Conservation (phyloP, 2,329 filamentous ascomycete species). For the Aspergillus puulaauensis region DNA sequence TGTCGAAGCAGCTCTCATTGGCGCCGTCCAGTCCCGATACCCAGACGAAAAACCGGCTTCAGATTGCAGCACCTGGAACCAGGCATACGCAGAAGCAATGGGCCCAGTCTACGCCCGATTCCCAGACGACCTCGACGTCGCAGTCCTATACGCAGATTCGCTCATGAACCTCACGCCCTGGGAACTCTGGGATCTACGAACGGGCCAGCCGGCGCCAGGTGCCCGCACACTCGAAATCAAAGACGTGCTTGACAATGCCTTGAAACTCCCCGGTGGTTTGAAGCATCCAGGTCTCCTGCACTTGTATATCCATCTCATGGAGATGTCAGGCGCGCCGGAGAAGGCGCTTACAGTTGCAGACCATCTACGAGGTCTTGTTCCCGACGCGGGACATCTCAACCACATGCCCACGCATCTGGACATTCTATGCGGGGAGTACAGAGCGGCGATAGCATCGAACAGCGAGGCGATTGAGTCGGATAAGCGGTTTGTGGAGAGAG, state of each 20-base stretch:
- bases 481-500: constrained; percentile 60
- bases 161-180: constrained; percentile 67
- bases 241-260: constrained; percentile 56
- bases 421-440: constrained; percentile 70
- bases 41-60: constrained; percentile 51
- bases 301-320: constrained; percentile 75
- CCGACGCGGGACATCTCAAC: constrained; percentile 68
- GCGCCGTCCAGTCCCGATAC: constrained; percentile 63
- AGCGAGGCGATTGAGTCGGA: constrained; percentile 66
- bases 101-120: constrained; percentile 53
- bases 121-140: constrained; percentile 61
- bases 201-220: constrained; percentile 54
- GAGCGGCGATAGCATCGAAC: constrained; percentile 66
- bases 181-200: constrained; percentile 63
- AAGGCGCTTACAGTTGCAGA: constrained; percentile 61
- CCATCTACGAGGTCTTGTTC: constrained; percentile 61
- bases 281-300: constrained; percentile 71
- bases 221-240: constrained; percentile 62
- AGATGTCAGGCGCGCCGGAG: constrained; percentile 70
- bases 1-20: constrained; percentile 62
- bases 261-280: constrained; percentile 50
- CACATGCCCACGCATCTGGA: constrained; percentile 81
- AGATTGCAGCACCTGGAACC: constrained; percentile 57
- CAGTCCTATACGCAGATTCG: constrained; percentile 62
- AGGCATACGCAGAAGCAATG: constrained; percentile 64